A percentile compares a stretch with the other conserved stretches of the same genome.
Evolutionary conservation across 2,329 filamentous ascomycete species (phyloP).

Genomic region (Xylariaceae sp.): DNA sequence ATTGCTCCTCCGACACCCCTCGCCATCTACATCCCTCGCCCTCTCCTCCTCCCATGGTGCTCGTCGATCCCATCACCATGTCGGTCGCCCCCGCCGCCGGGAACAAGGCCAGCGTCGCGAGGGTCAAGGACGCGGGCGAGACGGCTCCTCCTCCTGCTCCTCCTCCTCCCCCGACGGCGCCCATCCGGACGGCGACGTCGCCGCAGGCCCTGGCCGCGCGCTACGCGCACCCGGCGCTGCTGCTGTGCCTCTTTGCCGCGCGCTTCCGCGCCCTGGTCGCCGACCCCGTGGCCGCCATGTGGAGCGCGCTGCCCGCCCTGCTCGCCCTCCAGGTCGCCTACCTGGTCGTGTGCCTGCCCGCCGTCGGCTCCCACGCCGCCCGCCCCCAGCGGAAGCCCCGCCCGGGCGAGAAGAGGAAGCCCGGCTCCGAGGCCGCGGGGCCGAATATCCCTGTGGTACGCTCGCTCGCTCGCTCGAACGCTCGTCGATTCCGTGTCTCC

Average conservation of each 20-base stretch:
- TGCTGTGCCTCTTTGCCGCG: slow-evolving; percentile 56
- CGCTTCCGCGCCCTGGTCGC: slow-evolving; percentile 61
- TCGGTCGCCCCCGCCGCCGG: slow-evolving; percentile 28
- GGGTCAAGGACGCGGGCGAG: slow-evolving; percentile 20
- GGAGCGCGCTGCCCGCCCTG: slow-evolving; percentile 53
- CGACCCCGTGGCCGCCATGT: slow-evolving; percentile 60
- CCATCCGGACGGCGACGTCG: slow-evolving; percentile 31
- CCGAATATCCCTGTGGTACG: slow-evolving; percentile 40
- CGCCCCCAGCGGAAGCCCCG: slow-evolving; percentile 42
- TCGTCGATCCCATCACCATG: slow-evolving; percentile 32
- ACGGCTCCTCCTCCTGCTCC: no score
- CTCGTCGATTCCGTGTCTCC: no score
- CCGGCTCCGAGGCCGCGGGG: slow-evolving; percentile 30
- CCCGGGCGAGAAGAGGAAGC: slow-evolving; percentile 48
- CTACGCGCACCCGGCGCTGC: slow-evolving; percentile 58
- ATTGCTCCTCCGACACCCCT: no score
- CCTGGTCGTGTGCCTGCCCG: slow-evolving; percentile 55
- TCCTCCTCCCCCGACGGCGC: slow-evolving; percentile 25
- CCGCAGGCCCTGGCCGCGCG: slow-evolving; percentile 43
- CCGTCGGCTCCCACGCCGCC: slow-evolving; percentile 40
- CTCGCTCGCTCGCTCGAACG: no score
- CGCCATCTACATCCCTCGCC: neutral
- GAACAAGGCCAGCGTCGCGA: slow-evolving; percentile 20
- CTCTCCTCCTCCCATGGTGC: slow-evolving; percentile 12
- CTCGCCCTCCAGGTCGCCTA: slow-evolving; percentile 58